Evolutionary conservation across 2,329 filamentous ascomycete genomes (phyloP).

Genomic region (Dothistroma septosporum): DNA sequence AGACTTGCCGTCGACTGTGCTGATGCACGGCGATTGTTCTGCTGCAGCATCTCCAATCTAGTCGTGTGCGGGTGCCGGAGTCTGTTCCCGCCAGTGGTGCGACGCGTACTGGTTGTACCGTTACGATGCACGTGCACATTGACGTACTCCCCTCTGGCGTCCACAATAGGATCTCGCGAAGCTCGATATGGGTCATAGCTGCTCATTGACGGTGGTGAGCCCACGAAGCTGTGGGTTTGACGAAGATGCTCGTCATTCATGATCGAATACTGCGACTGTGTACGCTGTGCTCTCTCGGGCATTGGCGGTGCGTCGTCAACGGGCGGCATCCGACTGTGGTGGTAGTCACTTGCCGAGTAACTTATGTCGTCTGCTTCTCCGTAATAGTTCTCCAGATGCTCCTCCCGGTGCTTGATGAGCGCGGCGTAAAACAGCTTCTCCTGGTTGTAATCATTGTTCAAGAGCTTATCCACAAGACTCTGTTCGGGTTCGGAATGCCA

Average conservation of each 20-base stretch:
- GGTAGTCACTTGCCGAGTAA: slow-evolving; percentile 89
- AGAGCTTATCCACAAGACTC: slow-evolving; percentile 64
- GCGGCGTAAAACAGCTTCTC: slow-evolving; percentile 92
- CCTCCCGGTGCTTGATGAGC: slow-evolving; percentile 74
- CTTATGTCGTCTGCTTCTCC: slow-evolving; percentile 62
- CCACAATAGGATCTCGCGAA: slow-evolving; percentile 52
- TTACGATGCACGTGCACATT: slow-evolving; percentile 65
- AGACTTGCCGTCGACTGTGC: slow-evolving; percentile 35
- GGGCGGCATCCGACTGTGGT: slow-evolving; percentile 58
- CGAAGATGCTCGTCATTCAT: slow-evolving; percentile 52
- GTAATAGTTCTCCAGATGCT: slow-evolving; percentile 79
- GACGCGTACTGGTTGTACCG: slow-evolving; percentile 36
- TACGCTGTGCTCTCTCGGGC: slow-evolving; percentile 38
- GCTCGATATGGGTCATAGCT: slow-evolving; percentile 85
- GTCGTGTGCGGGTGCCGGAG: slow-evolving; percentile 42
- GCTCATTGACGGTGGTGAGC: slow-evolving; percentile 49
- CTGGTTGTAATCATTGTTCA: slow-evolving; percentile 60
- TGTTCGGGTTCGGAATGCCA: slow-evolving; percentile 83
- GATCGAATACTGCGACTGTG: slow-evolving; percentile 55
- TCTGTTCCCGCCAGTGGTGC: slow-evolving; percentile 32
- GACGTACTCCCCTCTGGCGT: slow-evolving; percentile 55
- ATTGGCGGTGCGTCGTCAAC: slow-evolving; percentile 34
- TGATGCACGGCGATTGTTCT: slow-evolving; percentile 22
- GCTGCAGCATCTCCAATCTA: slow-evolving; percentile 38
- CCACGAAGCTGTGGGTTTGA: slow-evolving; percentile 46